A percentile compares a stretch with the other conserved stretches of the same genome.
phyloP scores from a whole-genome alignment of 2,329 filamentous ascomycete species.

The Trichoderma atrobrunneum region DNA sequence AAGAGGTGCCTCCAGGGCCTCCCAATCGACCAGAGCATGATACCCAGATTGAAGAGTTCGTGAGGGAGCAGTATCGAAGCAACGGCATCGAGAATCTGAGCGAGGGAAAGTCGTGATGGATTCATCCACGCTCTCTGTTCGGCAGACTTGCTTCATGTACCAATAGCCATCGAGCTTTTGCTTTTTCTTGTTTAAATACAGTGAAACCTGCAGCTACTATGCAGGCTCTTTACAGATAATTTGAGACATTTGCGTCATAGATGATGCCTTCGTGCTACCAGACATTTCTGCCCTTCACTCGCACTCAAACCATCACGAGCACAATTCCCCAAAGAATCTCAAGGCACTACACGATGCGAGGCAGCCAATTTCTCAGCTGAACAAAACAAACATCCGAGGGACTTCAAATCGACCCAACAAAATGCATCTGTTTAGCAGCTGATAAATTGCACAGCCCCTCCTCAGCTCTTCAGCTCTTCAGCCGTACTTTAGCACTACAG shows the following conservation, averaged over 20 bases:
- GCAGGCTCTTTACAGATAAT: neutral
- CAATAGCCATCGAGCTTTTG: neutral
- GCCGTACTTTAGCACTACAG: neutral
- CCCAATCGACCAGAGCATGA: constrained; percentile 48
- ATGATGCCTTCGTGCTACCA: neutral
- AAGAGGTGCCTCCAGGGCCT: constrained; percentile 32
- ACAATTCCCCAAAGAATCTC: neutral
- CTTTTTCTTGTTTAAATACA: neutral
- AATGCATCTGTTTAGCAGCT: neutral
- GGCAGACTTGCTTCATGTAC: neutral
- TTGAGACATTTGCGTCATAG: neutral
- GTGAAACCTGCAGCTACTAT: neutral
- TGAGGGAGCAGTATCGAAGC: constrained; percentile 52
- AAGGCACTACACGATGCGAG: neutral
- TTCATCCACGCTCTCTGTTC: neutral
- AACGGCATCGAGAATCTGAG: constrained; percentile 20
- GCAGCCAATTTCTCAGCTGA: neutral
- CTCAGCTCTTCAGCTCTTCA: neutral
- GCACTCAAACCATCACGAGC: neutral
- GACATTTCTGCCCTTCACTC: neutral
- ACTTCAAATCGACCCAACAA: neutral
- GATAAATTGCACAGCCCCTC: neutral
- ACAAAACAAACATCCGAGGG: neutral
- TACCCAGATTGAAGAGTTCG: constrained; percentile 50
- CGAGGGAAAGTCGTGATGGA: neutral